These are phyloP conservation scores for Wickerhamiella sergipiensis DNA, from an alignment of 805 yeast genomes.

Conservation along the genomic window DNA sequence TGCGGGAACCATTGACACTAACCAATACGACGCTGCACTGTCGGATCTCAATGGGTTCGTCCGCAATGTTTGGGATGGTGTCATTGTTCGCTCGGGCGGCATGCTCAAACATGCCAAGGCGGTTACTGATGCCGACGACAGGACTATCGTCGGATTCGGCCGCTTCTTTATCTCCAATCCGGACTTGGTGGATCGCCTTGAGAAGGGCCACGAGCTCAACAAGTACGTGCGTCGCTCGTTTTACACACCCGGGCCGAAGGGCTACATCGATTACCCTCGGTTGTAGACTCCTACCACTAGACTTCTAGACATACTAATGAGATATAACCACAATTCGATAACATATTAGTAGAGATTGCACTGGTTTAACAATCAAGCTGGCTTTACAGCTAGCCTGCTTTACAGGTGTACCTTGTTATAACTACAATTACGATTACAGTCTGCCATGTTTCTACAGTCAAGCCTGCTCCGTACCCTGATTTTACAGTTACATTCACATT, in stretches of 20 bases:
- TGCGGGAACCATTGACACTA: background rate
- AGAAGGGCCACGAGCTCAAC: slow-evolving; percentile 29
- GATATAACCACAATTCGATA: no score
- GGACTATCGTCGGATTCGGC: slow-evolving; percentile 30
- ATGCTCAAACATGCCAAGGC: background rate
- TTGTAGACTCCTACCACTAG: no score
- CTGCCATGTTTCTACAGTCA: no score
- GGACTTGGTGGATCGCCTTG: slow-evolving; percentile 35
- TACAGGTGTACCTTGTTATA: no score
- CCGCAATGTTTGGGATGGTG: slow-evolving; percentile 15
- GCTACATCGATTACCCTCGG: slow-evolving; percentile 33
- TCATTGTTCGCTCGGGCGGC: slow-evolving; percentile 14
- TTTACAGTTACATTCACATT: no score
- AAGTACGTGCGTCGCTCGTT: slow-evolving; percentile 37
- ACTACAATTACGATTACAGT: no score
- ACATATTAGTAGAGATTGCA: no score
- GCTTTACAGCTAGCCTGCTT: no score
- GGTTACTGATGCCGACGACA: slow-evolving; percentile 19
- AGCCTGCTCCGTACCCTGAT: no score
- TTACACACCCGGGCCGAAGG: slow-evolving; percentile 29
- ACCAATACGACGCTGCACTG: background rate
- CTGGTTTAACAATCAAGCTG: no score
- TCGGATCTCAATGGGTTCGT: slow-evolving; percentile 11
- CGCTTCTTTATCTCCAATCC: slow-evolving; percentile 43
- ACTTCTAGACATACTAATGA: no score